Conservation (phyloP, 73 alveolate species). For the Effrenium voratum region DNA sequence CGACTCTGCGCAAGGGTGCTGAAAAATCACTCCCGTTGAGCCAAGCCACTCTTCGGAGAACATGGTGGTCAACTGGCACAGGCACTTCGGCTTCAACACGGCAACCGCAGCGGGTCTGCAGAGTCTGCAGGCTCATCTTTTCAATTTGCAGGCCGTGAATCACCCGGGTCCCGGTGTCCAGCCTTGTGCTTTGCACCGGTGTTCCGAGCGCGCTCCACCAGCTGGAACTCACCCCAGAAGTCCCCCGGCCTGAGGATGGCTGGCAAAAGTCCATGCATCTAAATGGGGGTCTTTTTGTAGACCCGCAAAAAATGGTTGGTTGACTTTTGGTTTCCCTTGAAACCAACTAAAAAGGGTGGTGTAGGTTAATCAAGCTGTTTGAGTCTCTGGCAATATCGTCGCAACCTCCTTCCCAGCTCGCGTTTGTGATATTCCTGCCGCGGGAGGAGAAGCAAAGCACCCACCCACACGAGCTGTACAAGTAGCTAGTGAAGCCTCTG, state of each 20-base stretch:
- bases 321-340: not conserved
- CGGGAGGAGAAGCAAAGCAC: no score
- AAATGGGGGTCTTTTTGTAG: not conserved
- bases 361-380: not conserved
- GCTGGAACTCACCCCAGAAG: constrained; percentile 41
- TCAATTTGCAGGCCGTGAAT: no score
- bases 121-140: not conserved
- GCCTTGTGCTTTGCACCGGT: not conserved
- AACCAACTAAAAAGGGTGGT: not conserved
- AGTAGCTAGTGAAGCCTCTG: no score
- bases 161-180: no score
- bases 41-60: not conserved
- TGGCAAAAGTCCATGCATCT: not conserved
- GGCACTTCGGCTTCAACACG: no score
- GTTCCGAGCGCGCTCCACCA: constrained; percentile 37
- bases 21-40: no score
- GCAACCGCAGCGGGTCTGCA: not conserved
- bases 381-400: not conserved
- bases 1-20: no score
- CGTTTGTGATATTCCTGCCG: not conserved
- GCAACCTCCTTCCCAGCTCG: not conserved
- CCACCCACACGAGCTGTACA: no score
- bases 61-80: not conserved
- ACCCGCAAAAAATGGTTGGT: not conserved
- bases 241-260: constrained; percentile 44